Conservation (phyloP, 2,329 filamentous ascomycete species). For the Colletotrichum phormii region DNA sequence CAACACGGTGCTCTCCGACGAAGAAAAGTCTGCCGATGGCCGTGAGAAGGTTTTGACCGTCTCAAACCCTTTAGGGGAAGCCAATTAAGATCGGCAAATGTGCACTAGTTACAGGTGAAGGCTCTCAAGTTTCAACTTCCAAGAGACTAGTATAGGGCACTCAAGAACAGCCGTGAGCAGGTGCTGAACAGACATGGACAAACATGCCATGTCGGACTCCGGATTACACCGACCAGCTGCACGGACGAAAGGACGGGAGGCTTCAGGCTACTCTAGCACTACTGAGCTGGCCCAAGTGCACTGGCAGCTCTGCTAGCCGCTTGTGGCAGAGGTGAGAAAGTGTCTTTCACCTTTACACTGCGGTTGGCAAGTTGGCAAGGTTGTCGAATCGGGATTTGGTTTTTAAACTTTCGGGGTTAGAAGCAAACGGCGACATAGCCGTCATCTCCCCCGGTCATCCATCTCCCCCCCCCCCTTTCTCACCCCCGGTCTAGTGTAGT, state of each 20-base stretch:
- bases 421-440: slow-evolving; percentile 18
- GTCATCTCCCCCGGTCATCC: no score
- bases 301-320: slow-evolving; percentile 2
- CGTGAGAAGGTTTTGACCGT: slow-evolving; percentile 9
- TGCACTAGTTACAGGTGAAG: slow-evolving; percentile 16
- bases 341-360: slow-evolving; percentile 17
- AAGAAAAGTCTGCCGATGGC: slow-evolving; percentile 51
- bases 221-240: slow-evolving; percentile 24
- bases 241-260: background rate
- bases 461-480: no score
- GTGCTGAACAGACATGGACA: slow-evolving; percentile 11
- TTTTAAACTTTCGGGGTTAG: slow-evolving; percentile 27
- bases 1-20: slow-evolving; percentile 61
- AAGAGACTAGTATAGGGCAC: background rate
- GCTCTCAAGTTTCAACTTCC: slow-evolving; percentile 9
- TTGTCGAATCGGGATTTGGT: slow-evolving; percentile 22
- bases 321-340: slow-evolving; percentile 1
- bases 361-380: slow-evolving; percentile 10
- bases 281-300: slow-evolving; percentile 14
- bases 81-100: slow-evolving; percentile 9
- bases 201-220: slow-evolving; percentile 25
- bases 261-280: background rate
- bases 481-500: background rate
- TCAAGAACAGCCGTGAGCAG: background rate
- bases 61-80: background rate